phyloP scores from a whole-genome alignment of 768 basidiomycete genomes.

The Psilocybe sp. region DNA sequence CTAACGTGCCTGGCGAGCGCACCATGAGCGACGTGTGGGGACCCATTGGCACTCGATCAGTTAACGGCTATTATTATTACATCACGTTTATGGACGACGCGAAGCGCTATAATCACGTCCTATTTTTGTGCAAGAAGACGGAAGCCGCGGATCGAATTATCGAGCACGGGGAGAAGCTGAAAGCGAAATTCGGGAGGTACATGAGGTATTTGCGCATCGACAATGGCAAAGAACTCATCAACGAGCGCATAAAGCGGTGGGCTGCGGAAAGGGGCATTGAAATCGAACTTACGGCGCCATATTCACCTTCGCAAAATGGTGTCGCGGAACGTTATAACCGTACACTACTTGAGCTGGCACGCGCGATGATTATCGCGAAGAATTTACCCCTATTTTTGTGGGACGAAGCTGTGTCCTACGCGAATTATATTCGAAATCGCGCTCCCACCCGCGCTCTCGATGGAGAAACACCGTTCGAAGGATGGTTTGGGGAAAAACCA shows the following conservation, averaged over 20 bases:
- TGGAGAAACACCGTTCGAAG: conserved; percentile 21
- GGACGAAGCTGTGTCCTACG: conserved; percentile 25
- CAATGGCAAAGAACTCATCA: not conserved
- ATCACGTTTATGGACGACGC: too few species aligned
- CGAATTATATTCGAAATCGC: conserved; percentile 26
- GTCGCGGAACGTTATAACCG: conserved; percentile 11
- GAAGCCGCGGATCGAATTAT: not conserved
- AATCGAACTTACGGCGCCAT: conserved; percentile 1
- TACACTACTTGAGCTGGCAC: conserved; percentile 25
- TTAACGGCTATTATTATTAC: too few species aligned
- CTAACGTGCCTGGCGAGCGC: not conserved
- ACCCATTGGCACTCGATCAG: not conserved
- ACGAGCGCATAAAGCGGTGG: not conserved
- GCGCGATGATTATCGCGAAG: conserved; percentile 28
- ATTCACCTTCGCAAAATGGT: conserved; percentile 3
- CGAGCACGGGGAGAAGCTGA: too few species aligned
- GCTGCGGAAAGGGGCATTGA: conserved; percentile 1
- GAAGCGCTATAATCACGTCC: too few species aligned
- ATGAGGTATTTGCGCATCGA: too few species aligned
- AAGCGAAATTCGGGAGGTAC: too few species aligned
- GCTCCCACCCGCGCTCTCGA: conserved; percentile 19
- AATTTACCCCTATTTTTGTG: conserved; percentile 23
- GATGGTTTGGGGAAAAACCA: conserved; percentile 17
- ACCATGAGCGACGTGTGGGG: not conserved
- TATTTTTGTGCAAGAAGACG: not conserved